These are phyloP conservation scores for Fraxinus floribunda DNA, from an alignment of 305 asterid genomes.

Conservation along the genomic window DNA sequence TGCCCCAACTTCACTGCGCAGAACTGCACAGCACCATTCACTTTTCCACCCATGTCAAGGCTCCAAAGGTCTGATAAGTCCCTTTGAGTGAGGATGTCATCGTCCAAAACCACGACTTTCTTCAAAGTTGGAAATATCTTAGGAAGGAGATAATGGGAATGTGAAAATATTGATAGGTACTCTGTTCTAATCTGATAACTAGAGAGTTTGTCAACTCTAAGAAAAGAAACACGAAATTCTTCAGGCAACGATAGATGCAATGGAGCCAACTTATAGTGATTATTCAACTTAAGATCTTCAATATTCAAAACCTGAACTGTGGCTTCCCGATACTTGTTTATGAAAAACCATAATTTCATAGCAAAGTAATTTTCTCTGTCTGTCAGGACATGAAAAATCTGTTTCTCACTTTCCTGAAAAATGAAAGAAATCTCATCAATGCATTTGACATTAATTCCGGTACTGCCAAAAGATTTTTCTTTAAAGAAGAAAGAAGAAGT, in stretches of 20 bases:
- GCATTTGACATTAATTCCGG: slow-evolving; percentile 12
- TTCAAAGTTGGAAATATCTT: slow-evolving; percentile 63
- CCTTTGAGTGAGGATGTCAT: slow-evolving; percentile 84
- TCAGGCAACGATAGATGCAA: slow-evolving; percentile 73
- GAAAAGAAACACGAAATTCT: slow-evolving; percentile 83
- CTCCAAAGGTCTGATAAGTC: slow-evolving; percentile 91
- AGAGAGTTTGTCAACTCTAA: slow-evolving; percentile 56
- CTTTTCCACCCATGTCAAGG: slow-evolving; percentile 84
- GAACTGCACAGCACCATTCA: slow-evolving; percentile 74
- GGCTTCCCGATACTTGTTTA: slow-evolving; percentile 70
- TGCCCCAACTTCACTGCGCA: slow-evolving; percentile 69
- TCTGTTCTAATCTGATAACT: slow-evolving; percentile 55
- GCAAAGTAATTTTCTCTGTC: slow-evolving; percentile 84
- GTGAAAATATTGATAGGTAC: slow-evolving; percentile 75
- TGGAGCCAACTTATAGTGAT: slow-evolving; percentile 45
- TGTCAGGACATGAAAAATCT: slow-evolving; percentile 90
- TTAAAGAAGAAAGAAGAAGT: neutral
- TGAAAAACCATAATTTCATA: slow-evolving; percentile 82
- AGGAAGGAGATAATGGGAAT: slow-evolving; percentile 88
- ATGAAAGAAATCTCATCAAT: slow-evolving; percentile 30
- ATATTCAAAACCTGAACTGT: slow-evolving; percentile 84
- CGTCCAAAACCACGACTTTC: slow-evolving; percentile 86
- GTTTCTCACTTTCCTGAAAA: slow-evolving; percentile 71
- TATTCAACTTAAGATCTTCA: slow-evolving; percentile 64
- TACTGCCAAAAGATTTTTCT: slow-evolving; percentile 13